Evolutionary conservation across 2,329 filamentous ascomycete genomes (phyloP), one percentile per base, ranked within the genome.

Genomic region (Berkeleyomyces basicola): DNA sequence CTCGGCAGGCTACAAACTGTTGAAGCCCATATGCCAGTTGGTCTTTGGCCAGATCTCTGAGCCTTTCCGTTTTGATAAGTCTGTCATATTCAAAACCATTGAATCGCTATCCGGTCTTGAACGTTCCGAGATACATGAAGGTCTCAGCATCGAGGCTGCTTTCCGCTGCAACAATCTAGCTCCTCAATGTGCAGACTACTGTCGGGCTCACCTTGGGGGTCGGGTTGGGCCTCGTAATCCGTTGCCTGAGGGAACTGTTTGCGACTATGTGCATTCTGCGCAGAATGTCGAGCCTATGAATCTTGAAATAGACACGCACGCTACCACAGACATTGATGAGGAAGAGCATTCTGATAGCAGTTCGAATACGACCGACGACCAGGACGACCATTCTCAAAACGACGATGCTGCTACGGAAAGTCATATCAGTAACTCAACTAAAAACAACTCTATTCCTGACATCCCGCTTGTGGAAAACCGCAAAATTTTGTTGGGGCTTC

Each of bases 141-240:
- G 82, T 10, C 76, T 96, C 61, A 86, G 81, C 5, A 79, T 81
- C 40, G 92, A 97, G 72, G 90, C 88, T 39, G 75, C 93, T 0
- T 96, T 89, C 71, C 84, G 92, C 62, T 88, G 88, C 68, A 87
- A 89, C 69, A 88, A 89, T 63, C 80, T 80, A 61, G 68, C 73
- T 3, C 71, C 75, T 2, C 74, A 77, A 36, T 84, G 89, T 5
- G 76, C 78, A 42, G 87, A 93, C 63, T 97, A 97, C 71, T 93
- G 88, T 70, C 77, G 76, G 63, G 82, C 84, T 11, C 82, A 87
- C 65, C 75, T 72, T 57, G 76, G 78, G 62, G 78, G 82, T 51
- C 72, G 80, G 61, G 78, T 80, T 61, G 82, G 85, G 33, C 74
- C 78, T 4, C 80, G 86, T 47, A 82, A 88, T 66, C 85, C 86